These are phyloP conservation scores for Glycine tomentella DNA, from an alignment of 306 rosid genomes.

Conservation along the genomic window DNA sequence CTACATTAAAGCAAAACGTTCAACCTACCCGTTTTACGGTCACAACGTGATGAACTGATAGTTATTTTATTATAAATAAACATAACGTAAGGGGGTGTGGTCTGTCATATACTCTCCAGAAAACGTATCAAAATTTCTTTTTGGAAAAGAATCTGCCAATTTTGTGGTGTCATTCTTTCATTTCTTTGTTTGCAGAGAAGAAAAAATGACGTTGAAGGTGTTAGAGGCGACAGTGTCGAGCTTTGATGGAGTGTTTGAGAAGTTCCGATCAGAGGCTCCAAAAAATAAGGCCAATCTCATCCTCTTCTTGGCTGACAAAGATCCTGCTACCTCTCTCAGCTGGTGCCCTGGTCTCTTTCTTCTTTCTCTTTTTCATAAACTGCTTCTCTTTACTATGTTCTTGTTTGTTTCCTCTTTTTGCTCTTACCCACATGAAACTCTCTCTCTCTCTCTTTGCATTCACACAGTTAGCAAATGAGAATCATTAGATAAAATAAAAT, in stretches of 20 bases:
- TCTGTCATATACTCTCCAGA: neutral
- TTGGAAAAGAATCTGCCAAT: neutral
- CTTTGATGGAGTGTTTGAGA: constrained; percentile 67
- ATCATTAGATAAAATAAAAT: neutral
- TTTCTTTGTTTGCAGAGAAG: neutral
- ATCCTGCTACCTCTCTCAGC: constrained; percentile 84
- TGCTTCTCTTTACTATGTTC: neutral
- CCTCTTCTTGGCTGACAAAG: constrained; percentile 86
- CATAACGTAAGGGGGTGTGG: neutral
- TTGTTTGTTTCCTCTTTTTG: neutral
- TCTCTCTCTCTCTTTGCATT: too few species aligned
- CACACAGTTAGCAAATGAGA: neutral
- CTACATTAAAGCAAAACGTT: too few species aligned
- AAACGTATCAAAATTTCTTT: neutral
- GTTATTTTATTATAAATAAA: neutral
- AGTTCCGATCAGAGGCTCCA: constrained; percentile 71
- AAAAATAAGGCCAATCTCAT: constrained; percentile 69
- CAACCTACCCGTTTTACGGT: too few species aligned
- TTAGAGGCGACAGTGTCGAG: constrained; percentile 67
- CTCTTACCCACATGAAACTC: neutral
- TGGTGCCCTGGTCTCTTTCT: constrained; percentile 76
- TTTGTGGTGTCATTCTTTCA: neutral
- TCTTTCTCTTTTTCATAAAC: neutral
- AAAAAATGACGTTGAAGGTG: constrained; percentile 69
- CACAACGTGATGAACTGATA: too few species aligned